Conservation (phyloP, 176 grass and related monocot genomes). For the Triticum dicoccoides region DNA sequence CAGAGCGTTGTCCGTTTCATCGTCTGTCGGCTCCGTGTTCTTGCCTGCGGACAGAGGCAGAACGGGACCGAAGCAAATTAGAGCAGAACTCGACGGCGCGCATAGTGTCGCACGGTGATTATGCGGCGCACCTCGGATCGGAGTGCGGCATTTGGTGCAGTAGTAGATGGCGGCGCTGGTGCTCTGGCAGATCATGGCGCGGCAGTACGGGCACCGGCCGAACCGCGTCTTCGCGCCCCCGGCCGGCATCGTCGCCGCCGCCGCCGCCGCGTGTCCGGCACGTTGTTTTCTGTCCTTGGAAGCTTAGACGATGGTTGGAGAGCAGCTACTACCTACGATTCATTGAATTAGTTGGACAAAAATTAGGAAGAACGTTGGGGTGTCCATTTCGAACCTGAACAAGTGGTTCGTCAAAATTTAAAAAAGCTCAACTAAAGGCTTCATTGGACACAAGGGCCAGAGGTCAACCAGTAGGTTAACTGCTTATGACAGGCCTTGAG, state of each 20-base stretch:
- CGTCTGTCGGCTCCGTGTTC: constrained; percentile 15
- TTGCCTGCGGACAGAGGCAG: constrained; percentile 7
- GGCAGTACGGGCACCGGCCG: constrained; percentile 47
- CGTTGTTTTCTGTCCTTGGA: background rate
- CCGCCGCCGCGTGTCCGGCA: too few species aligned
- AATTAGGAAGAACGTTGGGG: background rate
- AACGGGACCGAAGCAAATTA: background rate
- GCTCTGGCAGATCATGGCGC: constrained; percentile 38
- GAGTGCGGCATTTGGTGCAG: constrained; percentile 49
- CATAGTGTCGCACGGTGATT: background rate
- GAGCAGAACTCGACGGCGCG: background rate
- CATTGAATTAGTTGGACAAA: background rate
- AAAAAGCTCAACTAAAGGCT: background rate
- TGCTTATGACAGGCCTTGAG: background rate
- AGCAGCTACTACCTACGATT: too few species aligned
- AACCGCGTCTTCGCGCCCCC: constrained; percentile 18
- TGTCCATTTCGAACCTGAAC: background rate
- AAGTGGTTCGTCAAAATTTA: background rate
- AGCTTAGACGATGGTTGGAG: background rate
- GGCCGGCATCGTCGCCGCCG: background rate
- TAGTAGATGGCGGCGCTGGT: constrained; percentile 16
- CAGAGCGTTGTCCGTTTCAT: background rate
- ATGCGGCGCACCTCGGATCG: constrained; percentile 30
- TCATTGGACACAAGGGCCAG: background rate
- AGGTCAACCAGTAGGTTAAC: background rate